Evolutionary conservation across 805 yeast genomes (phyloP), one percentile per base, ranked within the genome.

Genomic region (Kazachstania kunashirensis): DNA sequence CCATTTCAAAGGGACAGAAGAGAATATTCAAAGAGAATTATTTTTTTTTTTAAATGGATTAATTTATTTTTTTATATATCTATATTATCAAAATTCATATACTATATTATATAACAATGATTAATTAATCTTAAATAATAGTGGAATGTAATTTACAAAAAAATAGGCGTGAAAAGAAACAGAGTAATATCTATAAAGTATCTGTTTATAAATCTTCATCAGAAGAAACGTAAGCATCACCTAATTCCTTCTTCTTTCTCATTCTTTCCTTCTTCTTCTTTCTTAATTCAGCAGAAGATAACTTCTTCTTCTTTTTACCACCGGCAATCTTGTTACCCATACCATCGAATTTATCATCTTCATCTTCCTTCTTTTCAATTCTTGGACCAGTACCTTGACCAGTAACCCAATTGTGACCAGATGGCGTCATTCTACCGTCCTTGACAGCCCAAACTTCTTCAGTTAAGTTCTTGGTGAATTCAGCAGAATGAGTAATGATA

Each of bases 181-280:
- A 23, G n/a, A n/a, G n/a, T n/a, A n/a, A n/a, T n/a, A n/a, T n/a
- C n/a, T n/a, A n/a, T n/a, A n/a, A n/a, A n/a, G n/a, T n/a, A n/a
- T 12, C 13, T 17, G 6, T 12, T 17, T 12, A 29, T n/a, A n/a
- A n/a, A 57, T 80, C 92, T 41, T 89, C 98, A 57, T 88, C 96
- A 58, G 95, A 92, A 49, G 97, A 89, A 55, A 86, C 96, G 68
- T 92, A 94, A 69, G 92, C 97, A 66, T 92, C 98, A 77, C 97
- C 97, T 66, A 88, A 70, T 70, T 82, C 95, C 94, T 92, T 92
- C 96, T 89, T 92, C 94, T 89, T 92, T 83, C 83, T 85, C 97
- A 92, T 88, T 81, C 99, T 86, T 76, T 92, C 98, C 95, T 92
- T 92, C 96, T 92, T 92, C 96, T 92, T 92, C 96, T 92, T 92